These are phyloP conservation scores for Glycine soja DNA, from an alignment of 306 rosid species.

Conservation along the genomic window DNA sequence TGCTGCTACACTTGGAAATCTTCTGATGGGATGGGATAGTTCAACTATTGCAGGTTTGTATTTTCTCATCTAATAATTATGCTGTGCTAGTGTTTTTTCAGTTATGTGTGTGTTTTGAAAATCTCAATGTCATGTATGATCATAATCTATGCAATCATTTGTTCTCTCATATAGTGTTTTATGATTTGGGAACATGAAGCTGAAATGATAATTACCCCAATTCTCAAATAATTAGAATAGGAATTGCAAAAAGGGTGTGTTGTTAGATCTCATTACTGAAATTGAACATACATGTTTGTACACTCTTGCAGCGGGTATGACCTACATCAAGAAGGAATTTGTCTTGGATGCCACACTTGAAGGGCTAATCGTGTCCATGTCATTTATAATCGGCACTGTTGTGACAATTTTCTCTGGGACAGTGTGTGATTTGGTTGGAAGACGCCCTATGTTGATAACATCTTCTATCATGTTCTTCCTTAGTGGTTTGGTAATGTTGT, in stretches of 20 bases:
- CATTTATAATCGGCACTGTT: conserved; percentile 82
- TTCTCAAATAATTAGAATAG: not conserved
- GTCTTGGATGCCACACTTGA: conserved; percentile 76
- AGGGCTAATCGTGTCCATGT: conserved; percentile 91
- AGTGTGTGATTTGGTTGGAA: conserved; percentile 80
- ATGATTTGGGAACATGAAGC: conserved; percentile 14
- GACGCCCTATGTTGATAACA: conserved; percentile 79
- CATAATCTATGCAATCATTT: not conserved
- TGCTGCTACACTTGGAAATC: conserved; percentile 93
- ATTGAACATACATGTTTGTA: conserved; percentile 23
- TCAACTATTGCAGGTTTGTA: conserved; percentile 89
- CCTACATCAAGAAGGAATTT: conserved; percentile 86
- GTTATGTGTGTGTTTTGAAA: not conserved
- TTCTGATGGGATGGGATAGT: conserved; percentile 95
- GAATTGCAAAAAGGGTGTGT: not conserved
- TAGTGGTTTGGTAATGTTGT: conserved; percentile 74
- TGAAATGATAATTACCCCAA: not conserved
- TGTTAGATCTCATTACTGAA: conserved; percentile 30
- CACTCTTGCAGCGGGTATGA: conserved; percentile 70
- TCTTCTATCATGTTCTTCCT: conserved; percentile 77
- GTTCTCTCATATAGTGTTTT: not conserved
- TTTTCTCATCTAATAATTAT: not conserved
- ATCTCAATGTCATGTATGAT: not conserved
- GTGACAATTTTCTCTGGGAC: conserved; percentile 87
- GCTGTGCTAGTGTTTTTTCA: not conserved